Evolutionary conservation across 306 rosid genomes (phyloP).

Genomic region (Canavalia gladiata): DNA sequence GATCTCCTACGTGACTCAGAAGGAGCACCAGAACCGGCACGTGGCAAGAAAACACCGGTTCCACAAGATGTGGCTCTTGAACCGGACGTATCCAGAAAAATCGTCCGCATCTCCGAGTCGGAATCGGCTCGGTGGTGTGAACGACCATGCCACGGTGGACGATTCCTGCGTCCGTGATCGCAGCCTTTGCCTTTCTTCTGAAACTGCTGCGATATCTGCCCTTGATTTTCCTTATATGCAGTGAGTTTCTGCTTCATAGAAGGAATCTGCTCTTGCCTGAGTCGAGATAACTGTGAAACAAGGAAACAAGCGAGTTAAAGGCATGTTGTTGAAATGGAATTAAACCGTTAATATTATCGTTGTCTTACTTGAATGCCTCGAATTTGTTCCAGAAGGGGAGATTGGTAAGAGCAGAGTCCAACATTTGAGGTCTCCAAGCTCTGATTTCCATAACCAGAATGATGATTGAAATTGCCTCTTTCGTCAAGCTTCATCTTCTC

Average conservation of each 20-base stretch:
- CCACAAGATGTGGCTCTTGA: conserved; percentile 61
- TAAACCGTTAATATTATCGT: not conserved
- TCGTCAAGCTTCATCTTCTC: conserved; percentile 58
- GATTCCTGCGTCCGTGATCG: conserved; percentile 14
- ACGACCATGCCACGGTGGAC: not conserved
- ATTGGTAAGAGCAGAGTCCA: conserved; percentile 41
- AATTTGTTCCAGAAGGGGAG: conserved; percentile 55
- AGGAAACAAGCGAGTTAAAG: not conserved
- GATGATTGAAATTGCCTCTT: conserved; percentile 28
- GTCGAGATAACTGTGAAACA: conserved; percentile 31
- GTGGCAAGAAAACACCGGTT: conserved; percentile 86
- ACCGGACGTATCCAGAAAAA: conserved; percentile 50
- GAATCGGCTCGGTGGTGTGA: conserved; percentile 42
- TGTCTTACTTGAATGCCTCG: conserved; percentile 62
- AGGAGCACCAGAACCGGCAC: conserved; percentile 45
- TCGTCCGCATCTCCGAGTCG: conserved; percentile 49
- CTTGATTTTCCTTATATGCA: conserved; percentile 17
- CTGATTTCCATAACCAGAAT: conserved; percentile 19
- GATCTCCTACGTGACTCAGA: conserved; percentile 42
- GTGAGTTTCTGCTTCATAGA: conserved; percentile 39
- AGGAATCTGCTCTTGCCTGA: conserved; percentile 50
- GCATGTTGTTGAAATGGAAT: not conserved
- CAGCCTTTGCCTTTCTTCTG: conserved; percentile 43
- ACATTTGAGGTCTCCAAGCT: conserved; percentile 21
- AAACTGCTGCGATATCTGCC: conserved; percentile 21